Evolutionary conservation across 306 rosid genomes (phyloP).

Genomic region (Cucurbita argyrosperma): DNA sequence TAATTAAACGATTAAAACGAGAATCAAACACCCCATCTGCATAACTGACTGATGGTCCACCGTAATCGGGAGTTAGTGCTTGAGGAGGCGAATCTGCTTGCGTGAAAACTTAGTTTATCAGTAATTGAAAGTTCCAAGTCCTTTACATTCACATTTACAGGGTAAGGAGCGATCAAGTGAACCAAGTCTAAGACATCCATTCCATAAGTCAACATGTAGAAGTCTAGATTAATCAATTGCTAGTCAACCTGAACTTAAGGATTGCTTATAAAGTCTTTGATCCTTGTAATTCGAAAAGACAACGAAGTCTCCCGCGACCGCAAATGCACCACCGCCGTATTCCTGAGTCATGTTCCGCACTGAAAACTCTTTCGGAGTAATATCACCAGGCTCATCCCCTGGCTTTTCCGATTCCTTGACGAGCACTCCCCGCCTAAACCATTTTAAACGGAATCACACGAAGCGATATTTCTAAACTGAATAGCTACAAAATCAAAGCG

Average conservation of each 20-base stretch:
- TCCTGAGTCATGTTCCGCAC: slow-evolving; percentile 83
- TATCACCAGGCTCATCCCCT: slow-evolving; percentile 47
- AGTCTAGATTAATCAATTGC: background rate
- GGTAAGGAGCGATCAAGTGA: background rate
- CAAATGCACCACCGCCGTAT: slow-evolving; percentile 84
- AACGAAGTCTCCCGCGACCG: slow-evolving; percentile 47
- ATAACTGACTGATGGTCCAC: slow-evolving; percentile 54
- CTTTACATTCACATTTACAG: background rate
- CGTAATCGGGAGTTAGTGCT: slow-evolving; percentile 72
- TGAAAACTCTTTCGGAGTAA: slow-evolving; percentile 71
- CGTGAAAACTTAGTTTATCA: background rate
- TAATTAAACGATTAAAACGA: slow-evolving; percentile 54
- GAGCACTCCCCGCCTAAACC: slow-evolving; percentile 63
- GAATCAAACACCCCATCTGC: slow-evolving; percentile 81
- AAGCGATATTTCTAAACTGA: background rate
- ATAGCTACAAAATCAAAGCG: background rate
- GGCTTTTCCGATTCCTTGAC: slow-evolving; percentile 52
- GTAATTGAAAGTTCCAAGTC: background rate
- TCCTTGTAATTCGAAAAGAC: slow-evolving; percentile 75
- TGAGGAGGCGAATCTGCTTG: slow-evolving; percentile 44
- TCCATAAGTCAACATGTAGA: background rate
- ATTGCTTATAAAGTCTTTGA: slow-evolving; percentile 77
- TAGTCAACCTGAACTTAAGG: slow-evolving; percentile 20
- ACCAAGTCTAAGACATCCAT: background rate
- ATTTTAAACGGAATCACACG: background rate